Conservation (phyloP, 208 protist species). For the Leishmania tarentolae region DNA sequence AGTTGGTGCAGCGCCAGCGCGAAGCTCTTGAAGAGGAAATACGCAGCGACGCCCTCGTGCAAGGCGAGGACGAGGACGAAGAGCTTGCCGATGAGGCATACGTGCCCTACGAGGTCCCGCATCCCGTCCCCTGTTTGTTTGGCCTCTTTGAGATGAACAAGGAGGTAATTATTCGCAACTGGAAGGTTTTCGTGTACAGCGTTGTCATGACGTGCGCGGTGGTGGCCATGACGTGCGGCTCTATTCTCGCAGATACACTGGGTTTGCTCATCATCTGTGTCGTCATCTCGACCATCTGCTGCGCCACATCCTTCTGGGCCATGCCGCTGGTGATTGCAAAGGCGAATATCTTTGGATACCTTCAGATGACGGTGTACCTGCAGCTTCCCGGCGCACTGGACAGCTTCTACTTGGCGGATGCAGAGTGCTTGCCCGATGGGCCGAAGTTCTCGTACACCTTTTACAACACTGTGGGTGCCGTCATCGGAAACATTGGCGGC, state of each 20-base stretch:
- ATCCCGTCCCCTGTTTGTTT: constrained; percentile 32
- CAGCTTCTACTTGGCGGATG: constrained; percentile 46
- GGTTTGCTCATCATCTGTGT: constrained; percentile 34
- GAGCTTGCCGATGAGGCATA: constrained; percentile 8
- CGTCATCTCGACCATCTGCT: constrained; percentile 35
- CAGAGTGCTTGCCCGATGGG: constrained; percentile 43
- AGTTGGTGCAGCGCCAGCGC: neutral
- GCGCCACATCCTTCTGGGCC: constrained; percentile 52
- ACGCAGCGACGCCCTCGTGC: neutral
- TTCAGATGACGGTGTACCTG: constrained; percentile 55
- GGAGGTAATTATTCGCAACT: constrained; percentile 52
- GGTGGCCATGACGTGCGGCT: constrained; percentile 41
- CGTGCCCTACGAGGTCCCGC: constrained; percentile 4
- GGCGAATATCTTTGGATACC: constrained; percentile 59
- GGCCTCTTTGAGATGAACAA: constrained; percentile 65
- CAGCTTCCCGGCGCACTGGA: constrained; percentile 58
- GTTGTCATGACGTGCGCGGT: constrained; percentile 48
- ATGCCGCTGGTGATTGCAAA: constrained; percentile 59
- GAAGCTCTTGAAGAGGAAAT: constrained; percentile 3
- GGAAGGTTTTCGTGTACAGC: constrained; percentile 52
- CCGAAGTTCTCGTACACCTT: constrained; percentile 68
- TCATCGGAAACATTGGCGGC: constrained; percentile 50
- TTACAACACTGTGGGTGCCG: constrained; percentile 51
- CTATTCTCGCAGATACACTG: constrained; percentile 37
- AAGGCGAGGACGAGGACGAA: neutral